Evolutionary conservation across 2,329 filamentous ascomycete species (phyloP), one percentile per base, ranked within the genome.

Genomic region (Daldinia sp.): DNA sequence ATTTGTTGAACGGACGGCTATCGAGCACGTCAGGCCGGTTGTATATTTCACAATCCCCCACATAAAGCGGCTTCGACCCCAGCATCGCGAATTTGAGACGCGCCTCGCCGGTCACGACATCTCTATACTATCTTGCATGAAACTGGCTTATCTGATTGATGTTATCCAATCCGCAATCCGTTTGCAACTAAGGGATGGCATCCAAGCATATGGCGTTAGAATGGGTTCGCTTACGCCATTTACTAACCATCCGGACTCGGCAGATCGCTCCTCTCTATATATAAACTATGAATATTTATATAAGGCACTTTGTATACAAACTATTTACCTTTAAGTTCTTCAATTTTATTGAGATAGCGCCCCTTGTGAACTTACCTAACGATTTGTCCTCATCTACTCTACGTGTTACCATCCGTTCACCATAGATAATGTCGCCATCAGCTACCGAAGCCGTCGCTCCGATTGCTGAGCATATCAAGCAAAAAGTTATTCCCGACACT

Each of bases 401-500:
- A 50, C 10, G 10, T 46, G 4, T 39, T 54, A 39, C 56, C 44
- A 20, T 5, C 30, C 23, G 12, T 50, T 6, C 44, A 53, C 28
- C 33, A 23, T 35, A 53, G 66, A 60, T 10, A 37, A 77, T 76
- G 73, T 65, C 74, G 1, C 75, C 74, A 51, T 76, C 74, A 28
- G 74, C 73, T 51, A 74, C 73, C n/a, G 74, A 76, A 62, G 64
- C 67, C 56, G 63, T 73, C 26, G 57, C 67, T 39, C 70, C 74
- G 20, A 61, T 69, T 50, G 69, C 74, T 26, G 72, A 75, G 54
- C 53, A 72, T 20, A 61, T 75, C 55, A 77, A 75, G 63, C 66
- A 75, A 33, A 76, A 77, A 60, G 37, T 65, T 15, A 44, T 65
- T 13, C 58, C 67, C 4, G 59, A 51, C 5, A 35, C 41, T 6